Percentiles rank a stretch among this genome's conserved stretches.
Conservation (phyloP, 352 stramenopile species). For the Phytophthora macrochlamydospora region DNA sequence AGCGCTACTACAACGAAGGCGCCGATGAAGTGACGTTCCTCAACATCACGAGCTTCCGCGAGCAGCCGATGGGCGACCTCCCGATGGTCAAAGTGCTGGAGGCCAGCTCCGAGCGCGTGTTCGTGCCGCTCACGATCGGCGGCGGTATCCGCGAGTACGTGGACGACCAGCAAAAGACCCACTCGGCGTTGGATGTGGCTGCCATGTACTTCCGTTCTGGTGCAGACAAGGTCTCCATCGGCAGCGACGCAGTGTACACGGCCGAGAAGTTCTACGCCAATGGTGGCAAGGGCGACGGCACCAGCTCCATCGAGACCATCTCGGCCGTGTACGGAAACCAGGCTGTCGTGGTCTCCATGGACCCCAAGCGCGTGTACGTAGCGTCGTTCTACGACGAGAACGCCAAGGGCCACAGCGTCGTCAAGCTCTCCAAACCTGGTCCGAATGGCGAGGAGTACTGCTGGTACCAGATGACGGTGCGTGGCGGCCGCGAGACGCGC, state of each 20-base stretch:
- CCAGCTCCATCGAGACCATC: slow-evolving; percentile 97
- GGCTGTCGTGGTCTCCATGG: slow-evolving; percentile 97
- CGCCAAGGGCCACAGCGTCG: slow-evolving; percentile 55
- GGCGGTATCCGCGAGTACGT: slow-evolving; percentile 97
- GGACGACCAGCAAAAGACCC: slow-evolving; percentile 86
- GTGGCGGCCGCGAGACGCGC: slow-evolving; percentile 93
- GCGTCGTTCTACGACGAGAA: slow-evolving; percentile 74
- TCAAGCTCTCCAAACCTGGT: slow-evolving; percentile 83
- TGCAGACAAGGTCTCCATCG: slow-evolving; percentile 98
- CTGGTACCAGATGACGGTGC: slow-evolving; percentile 99
- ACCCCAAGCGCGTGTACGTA: slow-evolving; percentile 93
- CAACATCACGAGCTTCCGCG: slow-evolving; percentile 99
- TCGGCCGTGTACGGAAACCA: slow-evolving; percentile 96
- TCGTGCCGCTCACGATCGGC: slow-evolving; percentile 98
- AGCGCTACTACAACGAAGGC: slow-evolving; percentile 96
- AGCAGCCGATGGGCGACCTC: slow-evolving; percentile 96
- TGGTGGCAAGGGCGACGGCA: slow-evolving; percentile 67
- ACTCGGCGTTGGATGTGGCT: slow-evolving; percentile 95
- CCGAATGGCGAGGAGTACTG: slow-evolving; percentile 94
- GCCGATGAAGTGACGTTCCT: slow-evolving; percentile 98
- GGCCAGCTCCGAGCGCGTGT: slow-evolving; percentile 94
- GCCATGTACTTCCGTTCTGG: slow-evolving; percentile 97
- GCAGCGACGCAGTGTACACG: slow-evolving; percentile 96
- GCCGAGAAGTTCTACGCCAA: slow-evolving; percentile 90
- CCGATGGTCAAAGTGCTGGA: slow-evolving; percentile 97